Evolutionary conservation across 2,329 filamentous ascomycete genomes (phyloP).

Genomic region (Colletotrichum sansevieriae): DNA sequence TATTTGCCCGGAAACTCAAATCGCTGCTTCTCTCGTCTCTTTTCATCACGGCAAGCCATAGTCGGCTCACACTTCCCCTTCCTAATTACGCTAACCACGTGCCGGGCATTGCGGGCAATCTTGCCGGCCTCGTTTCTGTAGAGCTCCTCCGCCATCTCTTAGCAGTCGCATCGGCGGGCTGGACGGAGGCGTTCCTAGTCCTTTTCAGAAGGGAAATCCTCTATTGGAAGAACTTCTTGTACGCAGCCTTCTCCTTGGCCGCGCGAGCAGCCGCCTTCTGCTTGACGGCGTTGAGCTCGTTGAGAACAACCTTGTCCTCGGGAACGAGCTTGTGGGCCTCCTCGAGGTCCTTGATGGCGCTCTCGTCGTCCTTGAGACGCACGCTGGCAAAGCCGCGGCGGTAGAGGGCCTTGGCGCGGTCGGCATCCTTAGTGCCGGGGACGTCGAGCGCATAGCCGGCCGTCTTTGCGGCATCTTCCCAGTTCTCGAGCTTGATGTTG

Average conservation of each 20-base stretch:
- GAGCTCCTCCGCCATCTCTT: not conserved
- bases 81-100: not conserved
- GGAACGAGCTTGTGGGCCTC: conserved; percentile 82
- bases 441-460: conserved; percentile 82
- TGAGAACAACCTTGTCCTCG: conserved; percentile 78
- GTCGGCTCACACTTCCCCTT: not conserved
- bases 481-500: conserved; percentile 82
- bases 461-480: conserved; percentile 76
- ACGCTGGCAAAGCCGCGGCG: conserved; percentile 82
- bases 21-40: conserved; percentile 1
- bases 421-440: conserved; percentile 74
- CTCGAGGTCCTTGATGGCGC: conserved; percentile 79
- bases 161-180: not conserved
- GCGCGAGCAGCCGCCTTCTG: conserved; percentile 78
- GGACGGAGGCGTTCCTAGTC: not conserved
- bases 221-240: conserved; percentile 88
- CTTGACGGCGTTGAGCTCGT: conserved; percentile 84
- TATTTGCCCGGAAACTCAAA: conserved; percentile 26
- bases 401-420: conserved; percentile 91
- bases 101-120: not conserved
- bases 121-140: not conserved
- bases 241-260: conserved; percentile 92
- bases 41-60: conserved; percentile 6
- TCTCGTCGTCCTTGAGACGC: conserved; percentile 86
- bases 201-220: not conserved